phyloP scores from a whole-genome alignment of 2,329 filamentous ascomycete genomes.

The Penicillium sp. region DNA sequence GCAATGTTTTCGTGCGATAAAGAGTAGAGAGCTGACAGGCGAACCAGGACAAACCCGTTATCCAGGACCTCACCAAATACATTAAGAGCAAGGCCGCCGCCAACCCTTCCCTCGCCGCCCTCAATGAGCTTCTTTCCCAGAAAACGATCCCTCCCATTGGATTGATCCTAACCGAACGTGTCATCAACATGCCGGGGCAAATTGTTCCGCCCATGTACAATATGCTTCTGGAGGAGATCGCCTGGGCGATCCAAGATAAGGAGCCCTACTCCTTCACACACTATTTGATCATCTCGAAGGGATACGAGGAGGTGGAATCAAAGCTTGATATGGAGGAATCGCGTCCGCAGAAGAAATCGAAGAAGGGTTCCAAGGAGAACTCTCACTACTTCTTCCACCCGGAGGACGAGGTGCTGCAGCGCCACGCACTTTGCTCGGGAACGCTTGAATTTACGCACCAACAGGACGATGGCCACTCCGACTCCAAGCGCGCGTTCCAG shows the following conservation, averaged over 20 bases:
- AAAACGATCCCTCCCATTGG: slow-evolving; percentile 68
- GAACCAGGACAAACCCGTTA: slow-evolving; percentile 66
- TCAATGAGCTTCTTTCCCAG: slow-evolving; percentile 63
- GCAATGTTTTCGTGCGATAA: background rate
- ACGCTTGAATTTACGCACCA: slow-evolving; percentile 80
- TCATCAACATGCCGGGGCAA: slow-evolving; percentile 97
- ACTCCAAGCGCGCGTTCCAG: slow-evolving; percentile 93
- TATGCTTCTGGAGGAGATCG: slow-evolving; percentile 90
- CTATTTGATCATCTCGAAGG: slow-evolving; percentile 89
- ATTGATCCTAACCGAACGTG: slow-evolving; percentile 84
- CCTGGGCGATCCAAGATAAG: slow-evolving; percentile 83
- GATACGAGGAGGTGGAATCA: slow-evolving; percentile 87
- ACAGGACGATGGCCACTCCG: slow-evolving; percentile 75
- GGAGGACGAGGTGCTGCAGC: slow-evolving; percentile 88
- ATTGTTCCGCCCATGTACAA: slow-evolving; percentile 91
- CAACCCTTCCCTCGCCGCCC: slow-evolving; percentile 59
- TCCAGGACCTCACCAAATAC: slow-evolving; percentile 74
- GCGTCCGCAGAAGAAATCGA: slow-evolving; percentile 70
- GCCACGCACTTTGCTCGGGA: slow-evolving; percentile 71
- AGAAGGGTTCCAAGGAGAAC: slow-evolving; percentile 51
- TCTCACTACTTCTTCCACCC: slow-evolving; percentile 90
- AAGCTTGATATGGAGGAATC: slow-evolving; percentile 71
- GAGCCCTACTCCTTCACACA: slow-evolving; percentile 93
- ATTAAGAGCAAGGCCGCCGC: slow-evolving; percentile 60
- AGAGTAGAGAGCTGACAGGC: slow-evolving; percentile 1